Percentiles rank a stretch among this genome's conserved stretches.
Conservation (phyloP, 139 green algal species). For the Zygnema cylindricum region DNA sequence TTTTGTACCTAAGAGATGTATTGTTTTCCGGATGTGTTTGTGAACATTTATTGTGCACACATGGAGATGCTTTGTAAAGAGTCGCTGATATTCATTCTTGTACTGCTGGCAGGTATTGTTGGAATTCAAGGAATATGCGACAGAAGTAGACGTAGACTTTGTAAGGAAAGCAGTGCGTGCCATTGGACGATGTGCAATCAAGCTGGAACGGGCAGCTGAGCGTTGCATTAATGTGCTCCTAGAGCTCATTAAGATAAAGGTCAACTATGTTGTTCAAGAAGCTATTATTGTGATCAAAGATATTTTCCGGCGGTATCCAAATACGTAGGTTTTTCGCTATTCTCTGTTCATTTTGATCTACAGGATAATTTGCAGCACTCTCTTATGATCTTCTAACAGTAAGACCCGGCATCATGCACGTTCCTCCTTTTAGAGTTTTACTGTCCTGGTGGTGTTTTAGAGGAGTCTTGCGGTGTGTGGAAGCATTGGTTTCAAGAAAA, state of each 20-base stretch:
- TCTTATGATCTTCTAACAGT: too few relatives aligned
- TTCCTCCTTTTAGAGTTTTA: too few relatives aligned
- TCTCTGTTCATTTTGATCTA: neutral
- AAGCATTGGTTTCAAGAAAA: too few relatives aligned
- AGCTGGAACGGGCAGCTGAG: constrained; percentile 85
- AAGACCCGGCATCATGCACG: too few relatives aligned
- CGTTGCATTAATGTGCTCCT: constrained; percentile 96
- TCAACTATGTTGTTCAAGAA: constrained; percentile 99
- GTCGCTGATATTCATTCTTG: too few relatives aligned
- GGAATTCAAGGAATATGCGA: constrained; percentile 99
- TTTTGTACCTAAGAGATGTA: too few relatives aligned
- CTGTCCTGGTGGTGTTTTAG: too few relatives aligned
- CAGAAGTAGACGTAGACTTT: constrained; percentile 99
- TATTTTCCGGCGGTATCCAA: constrained; percentile 71
- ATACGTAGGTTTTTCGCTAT: constrained; percentile 42
- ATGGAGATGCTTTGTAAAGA: too few relatives aligned
- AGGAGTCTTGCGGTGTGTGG: too few relatives aligned
- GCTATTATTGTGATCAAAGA: constrained; percentile 96
- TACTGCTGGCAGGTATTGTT: constrained; percentile 88
- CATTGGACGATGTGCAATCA: constrained; percentile 93
- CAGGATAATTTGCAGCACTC: too few relatives aligned
- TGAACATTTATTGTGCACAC: too few relatives aligned
- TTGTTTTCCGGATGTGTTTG: too few relatives aligned
- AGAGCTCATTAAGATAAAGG: constrained; percentile 94
- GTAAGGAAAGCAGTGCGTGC: constrained; percentile 85